Percentiles rank a stretch among this genome's conserved stretches.
phyloP scores from a whole-genome alignment of 2,329 filamentous ascomycete genomes.

The Arthrocladium fulminans region DNA sequence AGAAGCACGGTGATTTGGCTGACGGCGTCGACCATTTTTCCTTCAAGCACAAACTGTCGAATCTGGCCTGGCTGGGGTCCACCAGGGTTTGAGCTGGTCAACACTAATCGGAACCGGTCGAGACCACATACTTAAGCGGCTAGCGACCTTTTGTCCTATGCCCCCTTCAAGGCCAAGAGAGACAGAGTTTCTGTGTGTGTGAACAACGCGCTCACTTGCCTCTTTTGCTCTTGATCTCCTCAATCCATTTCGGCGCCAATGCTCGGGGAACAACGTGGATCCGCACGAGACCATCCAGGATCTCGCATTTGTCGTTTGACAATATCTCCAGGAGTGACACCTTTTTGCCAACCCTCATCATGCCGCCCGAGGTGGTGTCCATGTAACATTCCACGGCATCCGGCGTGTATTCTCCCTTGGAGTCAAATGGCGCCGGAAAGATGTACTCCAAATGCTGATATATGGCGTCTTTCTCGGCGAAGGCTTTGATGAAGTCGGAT shows the following conservation, averaged over 20 bases:
- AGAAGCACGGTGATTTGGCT: not conserved
- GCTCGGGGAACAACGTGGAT: slow-evolving; percentile 72
- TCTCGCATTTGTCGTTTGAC: slow-evolving; percentile 66
- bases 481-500: slow-evolving; percentile 83
- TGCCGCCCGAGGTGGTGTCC: slow-evolving; percentile 67
- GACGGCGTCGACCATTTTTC: too few relatives aligned
- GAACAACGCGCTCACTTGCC: slow-evolving; percentile 11
- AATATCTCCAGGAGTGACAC: slow-evolving; percentile 67
- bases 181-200: not conserved
- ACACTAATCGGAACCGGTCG: not conserved
- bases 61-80: too few relatives aligned
- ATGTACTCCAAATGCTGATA: slow-evolving; percentile 75
- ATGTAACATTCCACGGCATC: slow-evolving; percentile 74
- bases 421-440: slow-evolving; percentile 82
- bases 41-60: too few relatives aligned
- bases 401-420: slow-evolving; percentile 54
- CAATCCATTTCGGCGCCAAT: slow-evolving; percentile 66
- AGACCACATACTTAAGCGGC: not conserved
- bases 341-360: slow-evolving; percentile 87
- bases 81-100: too few relatives aligned
- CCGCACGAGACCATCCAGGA: slow-evolving; percentile 75
- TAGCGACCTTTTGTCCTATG: not conserved
- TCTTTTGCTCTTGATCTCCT: slow-evolving; percentile 72
- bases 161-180: not conserved
- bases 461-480: slow-evolving; percentile 66